Conservation (phyloP, 805 yeast species). For the Zygoascus tannicola region DNA sequence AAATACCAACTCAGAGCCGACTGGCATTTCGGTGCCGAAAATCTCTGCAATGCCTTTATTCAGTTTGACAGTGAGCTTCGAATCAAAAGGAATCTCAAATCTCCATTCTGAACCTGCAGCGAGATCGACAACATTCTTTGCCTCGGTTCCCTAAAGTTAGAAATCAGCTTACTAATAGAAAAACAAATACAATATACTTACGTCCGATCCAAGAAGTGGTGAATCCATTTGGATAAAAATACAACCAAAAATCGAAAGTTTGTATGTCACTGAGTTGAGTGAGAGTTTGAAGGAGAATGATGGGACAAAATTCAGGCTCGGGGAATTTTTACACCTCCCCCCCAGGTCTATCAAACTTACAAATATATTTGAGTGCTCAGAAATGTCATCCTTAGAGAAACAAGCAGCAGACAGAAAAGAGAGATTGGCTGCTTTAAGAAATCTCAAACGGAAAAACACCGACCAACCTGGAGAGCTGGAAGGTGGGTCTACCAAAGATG, state of each 20-base stretch:
- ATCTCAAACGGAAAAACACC: slow-evolving; percentile 18
- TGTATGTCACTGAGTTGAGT: no score
- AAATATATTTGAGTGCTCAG: no score
- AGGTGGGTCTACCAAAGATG: slow-evolving; percentile 3
- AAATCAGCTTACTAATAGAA: background rate
- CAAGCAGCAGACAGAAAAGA: slow-evolving; percentile 26
- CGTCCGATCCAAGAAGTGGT: slow-evolving; percentile 3
- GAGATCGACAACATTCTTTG: slow-evolving; percentile 16
- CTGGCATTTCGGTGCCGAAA: slow-evolving; percentile 86
- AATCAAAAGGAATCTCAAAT: slow-evolving; percentile 51
- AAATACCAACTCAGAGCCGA: slow-evolving; percentile 52
- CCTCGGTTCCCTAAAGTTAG: background rate
- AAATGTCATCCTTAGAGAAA: slow-evolving; percentile 16
- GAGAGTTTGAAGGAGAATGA: no score
- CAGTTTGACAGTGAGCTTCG: slow-evolving; percentile 43
- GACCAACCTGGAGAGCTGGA: background rate
- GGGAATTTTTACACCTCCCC: background rate
- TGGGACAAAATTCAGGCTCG: no score
- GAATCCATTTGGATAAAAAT: background rate
- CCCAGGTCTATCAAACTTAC: slow-evolving; percentile 3
- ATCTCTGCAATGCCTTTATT: slow-evolving; percentile 73
- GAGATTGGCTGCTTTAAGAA: slow-evolving; percentile 25
- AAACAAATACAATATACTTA: background rate
- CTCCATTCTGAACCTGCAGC: slow-evolving; percentile 56
- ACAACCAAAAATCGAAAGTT: no score